Base-by-base conservation (phyloP, 177 flowering plant genomes). In the Vitis hybrid region DNA sequence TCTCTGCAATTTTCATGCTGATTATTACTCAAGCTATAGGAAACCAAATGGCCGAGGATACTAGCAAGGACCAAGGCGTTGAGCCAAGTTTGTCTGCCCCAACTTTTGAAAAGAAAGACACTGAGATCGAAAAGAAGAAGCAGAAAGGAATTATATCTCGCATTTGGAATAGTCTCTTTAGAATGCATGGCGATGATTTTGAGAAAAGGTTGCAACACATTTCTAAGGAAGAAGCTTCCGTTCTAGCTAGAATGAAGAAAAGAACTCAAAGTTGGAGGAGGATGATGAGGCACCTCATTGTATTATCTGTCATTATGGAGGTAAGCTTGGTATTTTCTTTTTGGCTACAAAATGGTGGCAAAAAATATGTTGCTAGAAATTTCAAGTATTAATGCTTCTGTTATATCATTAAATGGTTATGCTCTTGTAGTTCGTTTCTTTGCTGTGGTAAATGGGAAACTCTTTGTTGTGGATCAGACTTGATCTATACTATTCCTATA, bases 201-300 rank as follows among this genome's bases (percentile, higher is more conserved):
- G 96, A 91, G 82, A 91, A 90, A 88, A 82, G 91, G 70, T 79
- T 95, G 76, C 76, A 93, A 63, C 55, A 86, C 72, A 85, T 95
- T 39, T 85, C 94, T 7, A 93, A 89, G 76, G 96, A 88, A 84
- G 99, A 93, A 75, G 95, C 91, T 33, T 55, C 84, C 51, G 84
- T 90, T 76, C 79, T 86, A 16, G 73, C 86, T 52, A 79, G 98
- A 72, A 74, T 89, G 74, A 89, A 82, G 70, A 77, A 71, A 74
- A 82, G 99, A 76, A 80, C 94, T 56, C 80, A 51, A 2, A 80
- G 76, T 10, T 84, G 88, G 87, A 80, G 86, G 75, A 81, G 74
- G 64, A 81, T 74, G 69, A 75, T 75, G 9, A 74, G 89, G 72
- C 69, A 87, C 72, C 80, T 90, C 53, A 84, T 89, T 15, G 39